These are phyloP conservation scores for Bimuria novae-zelandiae DNA, from an alignment of 2,329 filamentous ascomycete genomes.

Conservation along the genomic window DNA sequence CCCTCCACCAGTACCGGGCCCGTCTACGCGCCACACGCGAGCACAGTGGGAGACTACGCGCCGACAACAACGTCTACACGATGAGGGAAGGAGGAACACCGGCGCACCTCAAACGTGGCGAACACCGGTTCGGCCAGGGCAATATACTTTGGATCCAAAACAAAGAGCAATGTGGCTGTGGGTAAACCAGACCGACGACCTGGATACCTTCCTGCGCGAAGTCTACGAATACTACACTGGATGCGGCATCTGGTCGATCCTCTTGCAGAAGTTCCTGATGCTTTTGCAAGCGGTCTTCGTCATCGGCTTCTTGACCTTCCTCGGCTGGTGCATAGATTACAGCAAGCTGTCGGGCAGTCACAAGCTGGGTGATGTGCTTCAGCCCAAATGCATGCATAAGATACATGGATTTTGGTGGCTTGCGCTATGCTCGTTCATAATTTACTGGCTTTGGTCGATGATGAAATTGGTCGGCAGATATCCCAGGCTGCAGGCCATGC, in stretches of 20 bases:
- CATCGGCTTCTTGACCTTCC: conserved; percentile 78
- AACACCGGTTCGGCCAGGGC: conserved; percentile 26
- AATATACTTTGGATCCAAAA: conserved; percentile 58
- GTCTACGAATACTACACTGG: conserved; percentile 87
- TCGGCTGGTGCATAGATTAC: conserved; percentile 87
- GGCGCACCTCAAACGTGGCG: conserved; percentile 26
- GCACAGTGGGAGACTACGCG: conserved; percentile 58
- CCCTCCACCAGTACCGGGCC: conserved; percentile 49
- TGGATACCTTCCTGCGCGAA: conserved; percentile 83
- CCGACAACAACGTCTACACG: conserved; percentile 52
- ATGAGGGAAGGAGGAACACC: conserved; percentile 26
- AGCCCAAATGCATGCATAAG: conserved; percentile 72
- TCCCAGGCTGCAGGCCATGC: conserved; percentile 73
- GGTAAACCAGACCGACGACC: conserved; percentile 80
- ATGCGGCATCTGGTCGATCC: conserved; percentile 83
- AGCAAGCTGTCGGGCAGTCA: conserved; percentile 70
- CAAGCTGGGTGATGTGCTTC: conserved; percentile 62
- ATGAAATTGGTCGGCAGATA: conserved; percentile 76
- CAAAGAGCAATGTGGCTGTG: conserved; percentile 90
- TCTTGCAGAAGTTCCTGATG: conserved; percentile 72
- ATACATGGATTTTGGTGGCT: conserved; percentile 80
- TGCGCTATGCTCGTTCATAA: conserved; percentile 79
- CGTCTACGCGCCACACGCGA: conserved; percentile 49
- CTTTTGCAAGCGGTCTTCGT: conserved; percentile 83
- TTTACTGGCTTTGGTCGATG: conserved; percentile 82